Conservation (phyloP, 306 rosid genomes). For the Quercus wislizeni region DNA sequence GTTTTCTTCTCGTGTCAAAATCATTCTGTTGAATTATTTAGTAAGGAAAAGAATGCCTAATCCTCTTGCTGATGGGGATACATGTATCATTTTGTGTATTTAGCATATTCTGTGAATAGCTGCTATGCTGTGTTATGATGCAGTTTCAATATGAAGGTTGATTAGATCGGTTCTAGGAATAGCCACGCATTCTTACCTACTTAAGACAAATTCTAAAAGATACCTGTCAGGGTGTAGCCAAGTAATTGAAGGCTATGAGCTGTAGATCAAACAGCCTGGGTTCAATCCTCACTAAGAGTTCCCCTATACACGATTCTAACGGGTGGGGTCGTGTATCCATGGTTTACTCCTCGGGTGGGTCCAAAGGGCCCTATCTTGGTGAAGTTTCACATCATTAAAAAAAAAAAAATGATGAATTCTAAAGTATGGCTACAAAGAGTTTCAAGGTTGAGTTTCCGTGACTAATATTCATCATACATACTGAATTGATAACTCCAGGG, state of each 20-base stretch:
- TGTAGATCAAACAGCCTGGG: too few relatives aligned
- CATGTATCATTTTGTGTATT: neutral
- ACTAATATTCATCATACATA: neutral
- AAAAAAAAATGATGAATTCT: too few relatives aligned
- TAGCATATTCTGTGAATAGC: neutral
- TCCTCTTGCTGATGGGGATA: neutral
- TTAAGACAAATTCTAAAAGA: neutral
- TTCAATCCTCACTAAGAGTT: too few relatives aligned
- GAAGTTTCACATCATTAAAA: too few relatives aligned
- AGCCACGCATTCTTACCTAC: neutral
- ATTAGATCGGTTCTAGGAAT: neutral
- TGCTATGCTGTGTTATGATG: neutral
- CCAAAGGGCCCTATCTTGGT: too few relatives aligned
- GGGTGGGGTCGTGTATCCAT: too few relatives aligned
- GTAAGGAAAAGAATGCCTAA: neutral
- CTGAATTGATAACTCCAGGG: neutral
- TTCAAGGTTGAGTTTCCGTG: neutral
- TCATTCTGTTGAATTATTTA: neutral
- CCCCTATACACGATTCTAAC: too few relatives aligned
- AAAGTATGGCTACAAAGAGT: too few relatives aligned
- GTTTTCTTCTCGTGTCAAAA: neutral
- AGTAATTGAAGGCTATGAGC: too few relatives aligned
- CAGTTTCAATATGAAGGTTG: neutral
- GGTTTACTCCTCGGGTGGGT: too few relatives aligned
- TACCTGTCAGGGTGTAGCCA: too few relatives aligned